phyloP scores from a whole-genome alignment of 2,329 filamentous ascomycete species.

The Beauveria medogensis region DNA sequence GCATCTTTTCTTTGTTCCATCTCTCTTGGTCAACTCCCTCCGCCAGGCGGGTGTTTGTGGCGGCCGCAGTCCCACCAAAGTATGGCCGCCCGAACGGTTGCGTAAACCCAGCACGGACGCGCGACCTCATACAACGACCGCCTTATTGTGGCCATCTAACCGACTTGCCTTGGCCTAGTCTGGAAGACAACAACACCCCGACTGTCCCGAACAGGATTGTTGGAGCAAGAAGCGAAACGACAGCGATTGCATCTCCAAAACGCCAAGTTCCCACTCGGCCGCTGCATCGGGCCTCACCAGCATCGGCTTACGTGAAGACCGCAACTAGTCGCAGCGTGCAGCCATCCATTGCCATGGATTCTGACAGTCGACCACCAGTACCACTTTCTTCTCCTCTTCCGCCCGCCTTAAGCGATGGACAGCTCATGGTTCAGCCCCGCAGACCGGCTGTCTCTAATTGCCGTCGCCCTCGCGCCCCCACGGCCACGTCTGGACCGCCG shows the following conservation, averaged over 20 bases:
- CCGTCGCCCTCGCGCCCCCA: constrained; percentile 1
- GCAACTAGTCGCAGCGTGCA: constrained; percentile 7
- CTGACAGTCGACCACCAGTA: not conserved
- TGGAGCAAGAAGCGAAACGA: not conserved
- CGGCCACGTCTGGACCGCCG: constrained; percentile 2
- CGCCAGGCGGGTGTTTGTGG: constrained; percentile 5
- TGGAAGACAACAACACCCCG: not conserved
- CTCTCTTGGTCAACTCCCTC: not conserved
- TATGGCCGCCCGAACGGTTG: constrained; percentile 5
- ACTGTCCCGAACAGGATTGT: not conserved
- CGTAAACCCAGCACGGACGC: not conserved
- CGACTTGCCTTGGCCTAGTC: not conserved
- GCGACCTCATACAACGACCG: constrained; percentile 6
- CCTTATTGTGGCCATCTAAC: not conserved
- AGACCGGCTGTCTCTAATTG: not conserved
- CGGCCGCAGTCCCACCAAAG: constrained; percentile 1
- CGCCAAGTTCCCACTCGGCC: constrained; percentile 7
- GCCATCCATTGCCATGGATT: constrained; percentile 6
- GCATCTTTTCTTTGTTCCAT: not conserved
- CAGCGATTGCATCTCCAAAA: not conserved
- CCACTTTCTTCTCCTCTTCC: not conserved
- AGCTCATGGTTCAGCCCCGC: constrained; percentile 1
- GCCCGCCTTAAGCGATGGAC: not conserved
- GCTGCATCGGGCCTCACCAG: constrained; percentile 8
- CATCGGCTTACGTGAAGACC: constrained; percentile 1